A percentile compares a stretch with the other conserved stretches of the same genome.
Evolutionary conservation across 208 protist genomes (phyloP).

Genomic region (Lotmaria passim): DNA sequence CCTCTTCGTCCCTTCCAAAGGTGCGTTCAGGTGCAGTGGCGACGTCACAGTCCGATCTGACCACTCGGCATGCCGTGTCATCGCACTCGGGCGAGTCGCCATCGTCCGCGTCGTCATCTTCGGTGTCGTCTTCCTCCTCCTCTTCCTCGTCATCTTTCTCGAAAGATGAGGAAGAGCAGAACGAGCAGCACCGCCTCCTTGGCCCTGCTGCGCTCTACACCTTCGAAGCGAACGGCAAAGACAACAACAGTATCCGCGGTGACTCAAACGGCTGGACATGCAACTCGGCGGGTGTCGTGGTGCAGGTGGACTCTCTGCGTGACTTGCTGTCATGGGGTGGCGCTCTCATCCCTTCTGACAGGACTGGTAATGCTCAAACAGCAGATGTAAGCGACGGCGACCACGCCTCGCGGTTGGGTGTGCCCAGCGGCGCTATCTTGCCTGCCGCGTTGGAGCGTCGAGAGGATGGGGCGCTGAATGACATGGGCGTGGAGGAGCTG

Average conservation of each 20-base stretch:
- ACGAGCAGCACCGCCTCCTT: conserved; percentile 25
- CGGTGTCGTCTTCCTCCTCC: neutral
- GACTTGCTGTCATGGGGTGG: conserved; percentile 17
- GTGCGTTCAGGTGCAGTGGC: neutral
- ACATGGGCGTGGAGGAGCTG: conserved; percentile 12
- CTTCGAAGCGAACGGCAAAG: neutral
- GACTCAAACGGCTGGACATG: neutral
- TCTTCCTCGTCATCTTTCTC: conserved; percentile 1
- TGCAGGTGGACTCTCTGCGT: conserved; percentile 18
- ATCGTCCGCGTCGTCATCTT: conserved; percentile 1
- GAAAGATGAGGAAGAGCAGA: neutral
- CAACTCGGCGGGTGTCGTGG: conserved; percentile 17
- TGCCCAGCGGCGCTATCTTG: too few relatives aligned
- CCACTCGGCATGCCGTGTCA: neutral
- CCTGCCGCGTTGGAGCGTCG: neutral
- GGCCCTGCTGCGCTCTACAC: conserved; percentile 20
- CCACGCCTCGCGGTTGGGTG: too few relatives aligned
- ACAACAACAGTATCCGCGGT: too few relatives aligned
- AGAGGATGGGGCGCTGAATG: neutral
- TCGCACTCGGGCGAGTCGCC: neutral
- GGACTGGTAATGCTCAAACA: neutral
- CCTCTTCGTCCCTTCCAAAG: neutral
- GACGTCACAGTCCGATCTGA: neutral
- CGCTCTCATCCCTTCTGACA: too few relatives aligned
- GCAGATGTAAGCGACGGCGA: too few relatives aligned